Evolutionary conservation across 257 asterid genomes (phyloP).

Genomic region (Solanum chmielewskii): DNA sequence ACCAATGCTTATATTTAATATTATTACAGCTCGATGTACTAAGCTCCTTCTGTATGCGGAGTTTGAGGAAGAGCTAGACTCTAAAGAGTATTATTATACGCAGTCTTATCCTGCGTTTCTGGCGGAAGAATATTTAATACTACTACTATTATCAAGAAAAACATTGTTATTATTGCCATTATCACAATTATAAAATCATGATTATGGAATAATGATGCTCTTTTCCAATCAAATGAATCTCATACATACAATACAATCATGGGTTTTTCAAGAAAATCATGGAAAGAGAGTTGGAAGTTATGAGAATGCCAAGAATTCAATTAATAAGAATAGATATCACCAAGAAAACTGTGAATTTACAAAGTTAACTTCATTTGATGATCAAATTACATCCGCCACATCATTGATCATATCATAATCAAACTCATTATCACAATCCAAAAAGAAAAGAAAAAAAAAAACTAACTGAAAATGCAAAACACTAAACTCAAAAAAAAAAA

Average conservation of each 20-base stretch:
- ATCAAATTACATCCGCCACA: constrained; percentile 4
- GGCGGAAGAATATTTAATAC: background rate
- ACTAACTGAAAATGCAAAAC: background rate
- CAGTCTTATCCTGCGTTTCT: background rate
- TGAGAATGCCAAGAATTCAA: background rate
- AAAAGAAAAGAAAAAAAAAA: background rate
- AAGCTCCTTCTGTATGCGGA: background rate
- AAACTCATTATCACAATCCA: background rate
- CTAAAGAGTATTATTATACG: background rate
- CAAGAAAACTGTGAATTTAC: constrained; percentile 5
- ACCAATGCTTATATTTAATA: background rate
- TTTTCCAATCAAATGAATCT: background rate
- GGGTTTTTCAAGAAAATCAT: background rate
- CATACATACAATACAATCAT: background rate
- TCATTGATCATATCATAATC: constrained; percentile 4
- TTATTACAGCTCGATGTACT: background rate
- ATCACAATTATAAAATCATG: background rate
- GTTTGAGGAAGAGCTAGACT: background rate
- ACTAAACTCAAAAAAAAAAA: background rate
- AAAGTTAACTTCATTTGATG: background rate
- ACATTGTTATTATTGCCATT: background rate
- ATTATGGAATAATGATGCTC: constrained; percentile 3
- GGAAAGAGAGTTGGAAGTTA: background rate
- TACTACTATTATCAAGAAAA: background rate
- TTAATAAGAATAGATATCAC: background rate